Base-by-base conservation (phyloP, 805 yeast genomes). In the Saccharomyces paradoxus region DNA sequence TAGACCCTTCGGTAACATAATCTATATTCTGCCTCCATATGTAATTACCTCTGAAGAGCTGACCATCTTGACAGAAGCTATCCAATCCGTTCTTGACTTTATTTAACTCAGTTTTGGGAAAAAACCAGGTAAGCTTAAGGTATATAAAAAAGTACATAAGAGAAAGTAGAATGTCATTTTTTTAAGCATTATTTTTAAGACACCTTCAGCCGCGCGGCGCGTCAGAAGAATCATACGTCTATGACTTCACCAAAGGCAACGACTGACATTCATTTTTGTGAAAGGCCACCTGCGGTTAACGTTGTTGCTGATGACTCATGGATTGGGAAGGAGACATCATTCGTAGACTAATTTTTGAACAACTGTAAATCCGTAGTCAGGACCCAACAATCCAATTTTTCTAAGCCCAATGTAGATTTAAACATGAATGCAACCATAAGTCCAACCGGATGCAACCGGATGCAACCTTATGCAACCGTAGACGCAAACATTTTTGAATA, bases 21-120 rank as follows among this genome's bases (percentile, higher is more conserved):
- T 61, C 22, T 65, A 65, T 51, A 55, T 65, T 17, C 62, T 65
- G 66, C 68, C 68, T 8, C 68, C 69, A 12, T 65, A 61, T 53
- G 52, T 64, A n/a, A 63, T 63, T 10, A 49, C 62, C 10, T 30
- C 49, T 26, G 53, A 53, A 10, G 64, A 63, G 32, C 49, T 64
- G n/a, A 51, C 41, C 8, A 5, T 32, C 41, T n/a, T n/a, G 9
- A 32, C 21, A 14, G 41, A 32, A 32, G 41, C 41, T 32, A 32
- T 32, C 8, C 1, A 5, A 32, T n/a, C 41, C 9, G 41, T 32
- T n/a, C 41, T 32, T 32, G 41, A 32, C 37, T 32, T 32, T 32
- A 32, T 32, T 32, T n/a, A n/a, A n/a, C n/a, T n/a, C n/a, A n/a
- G n/a, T n/a, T n/a, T n/a, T n/a, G n/a, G n/a, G n/a, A n/a, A n/a